Evolutionary conservation across 2,329 filamentous ascomycete genomes (phyloP).

Genomic region (Aspergillus fructus): DNA sequence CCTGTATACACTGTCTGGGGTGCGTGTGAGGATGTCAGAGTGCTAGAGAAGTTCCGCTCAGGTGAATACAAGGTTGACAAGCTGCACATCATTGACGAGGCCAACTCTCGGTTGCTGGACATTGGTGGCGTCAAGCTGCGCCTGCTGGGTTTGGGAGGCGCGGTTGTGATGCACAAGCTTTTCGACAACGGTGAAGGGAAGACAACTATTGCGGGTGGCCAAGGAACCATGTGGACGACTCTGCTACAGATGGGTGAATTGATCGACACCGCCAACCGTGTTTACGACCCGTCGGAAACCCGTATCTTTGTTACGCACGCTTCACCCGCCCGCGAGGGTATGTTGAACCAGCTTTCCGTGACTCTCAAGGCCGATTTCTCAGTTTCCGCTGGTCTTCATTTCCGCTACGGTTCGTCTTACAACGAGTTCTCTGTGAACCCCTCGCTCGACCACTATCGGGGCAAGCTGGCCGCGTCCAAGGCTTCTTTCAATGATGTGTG

Average conservation of each 20-base stretch:
- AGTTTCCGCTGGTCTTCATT: constrained; percentile 93
- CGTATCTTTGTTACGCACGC: constrained; percentile 96
- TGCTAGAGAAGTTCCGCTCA: constrained; percentile 94
- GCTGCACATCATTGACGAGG: constrained; percentile 97
- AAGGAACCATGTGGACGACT: constrained; percentile 99
- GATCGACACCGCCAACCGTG: constrained; percentile 94
- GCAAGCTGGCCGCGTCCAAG: constrained; percentile 96
- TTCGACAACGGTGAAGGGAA: constrained; percentile 98
- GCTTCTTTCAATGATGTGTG: constrained; percentile 99
- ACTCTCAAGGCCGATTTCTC: constrained; percentile 98
- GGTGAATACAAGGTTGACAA: constrained; percentile 98
- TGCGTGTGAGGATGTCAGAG: constrained; percentile 95
- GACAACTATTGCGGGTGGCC: constrained; percentile 95
- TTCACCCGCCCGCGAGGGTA: constrained; percentile 91
- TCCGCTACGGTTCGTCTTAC: constrained; percentile 98
- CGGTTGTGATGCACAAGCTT: constrained; percentile 99
- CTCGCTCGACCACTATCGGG: constrained; percentile 95
- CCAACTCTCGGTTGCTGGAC: constrained; percentile 91
- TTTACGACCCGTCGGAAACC: constrained; percentile 97
- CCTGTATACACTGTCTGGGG: constrained; percentile 99
- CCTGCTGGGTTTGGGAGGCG: constrained; percentile 87
- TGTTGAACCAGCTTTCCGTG: constrained; percentile 95
- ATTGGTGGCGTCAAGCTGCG: constrained; percentile 94
- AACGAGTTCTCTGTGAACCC: constrained; percentile 99
- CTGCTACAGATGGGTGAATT: constrained; percentile 97